These are phyloP conservation scores for Rhododendron griersonianum DNA, from an alignment of 148 eudicot species.

Conservation along the genomic window DNA sequence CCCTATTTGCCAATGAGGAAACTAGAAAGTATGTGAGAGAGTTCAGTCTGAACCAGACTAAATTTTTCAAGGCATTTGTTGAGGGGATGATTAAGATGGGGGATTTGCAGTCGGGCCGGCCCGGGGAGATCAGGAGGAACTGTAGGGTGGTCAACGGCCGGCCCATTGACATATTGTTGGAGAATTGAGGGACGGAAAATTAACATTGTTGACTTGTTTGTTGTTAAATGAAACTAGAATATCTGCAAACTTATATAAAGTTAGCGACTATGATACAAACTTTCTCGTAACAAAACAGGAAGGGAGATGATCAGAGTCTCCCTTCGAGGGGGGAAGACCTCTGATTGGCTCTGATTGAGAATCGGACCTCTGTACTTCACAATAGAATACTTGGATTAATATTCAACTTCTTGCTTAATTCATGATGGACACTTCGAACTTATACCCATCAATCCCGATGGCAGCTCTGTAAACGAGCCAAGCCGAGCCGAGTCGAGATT, in stretches of 20 bases:
- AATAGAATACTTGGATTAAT: too few species aligned
- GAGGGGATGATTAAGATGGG: slow-evolving; percentile 89
- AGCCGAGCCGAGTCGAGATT: too few species aligned
- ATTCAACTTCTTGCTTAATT: too few species aligned
- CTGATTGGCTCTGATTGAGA: too few species aligned
- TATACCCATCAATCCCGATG: background rate
- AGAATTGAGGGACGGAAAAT: background rate
- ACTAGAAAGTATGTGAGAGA: slow-evolving; percentile 56
- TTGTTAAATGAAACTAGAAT: background rate
- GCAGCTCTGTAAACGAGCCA: background rate
- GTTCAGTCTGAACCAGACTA: slow-evolving; percentile 44
- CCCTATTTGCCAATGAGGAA: slow-evolving; percentile 29
- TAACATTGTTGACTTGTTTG: background rate
- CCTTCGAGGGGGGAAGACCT: too few species aligned
- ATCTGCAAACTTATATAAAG: background rate
- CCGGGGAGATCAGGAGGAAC: slow-evolving; percentile 70
- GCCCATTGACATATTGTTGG: slow-evolving; percentile 14
- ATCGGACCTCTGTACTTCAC: too few species aligned
- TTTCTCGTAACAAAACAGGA: background rate
- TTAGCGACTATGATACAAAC: background rate
- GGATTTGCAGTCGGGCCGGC: slow-evolving; percentile 58
- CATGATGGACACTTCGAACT: too few species aligned
- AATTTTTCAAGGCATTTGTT: slow-evolving; percentile 61
- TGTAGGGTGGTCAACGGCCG: slow-evolving; percentile 46
- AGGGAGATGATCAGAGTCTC: too few species aligned